A percentile compares a stretch with the other conserved stretches of the same genome.
Evolutionary conservation across 805 yeast species (phyloP).

Genomic region (Blastobotrys parvus): DNA sequence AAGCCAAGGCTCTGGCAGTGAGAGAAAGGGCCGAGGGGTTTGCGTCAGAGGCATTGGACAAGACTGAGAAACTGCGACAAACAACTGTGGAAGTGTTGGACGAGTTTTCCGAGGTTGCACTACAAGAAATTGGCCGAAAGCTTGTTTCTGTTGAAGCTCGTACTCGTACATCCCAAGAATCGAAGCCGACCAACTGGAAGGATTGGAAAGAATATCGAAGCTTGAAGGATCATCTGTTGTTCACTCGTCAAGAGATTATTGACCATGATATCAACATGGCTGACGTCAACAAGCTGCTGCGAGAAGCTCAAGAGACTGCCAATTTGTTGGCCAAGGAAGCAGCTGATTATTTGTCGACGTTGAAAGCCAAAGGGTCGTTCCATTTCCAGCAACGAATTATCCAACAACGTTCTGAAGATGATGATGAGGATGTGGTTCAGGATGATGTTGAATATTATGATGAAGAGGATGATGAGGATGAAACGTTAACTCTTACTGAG

Average conservation of each 20-base stretch:
- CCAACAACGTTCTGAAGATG: slow-evolving; percentile 9
- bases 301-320: slow-evolving; percentile 38
- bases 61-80: slow-evolving; percentile 17
- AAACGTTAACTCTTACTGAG: slow-evolving; percentile 12
- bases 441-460: slow-evolving; percentile 18
- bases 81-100: slow-evolving; percentile 40
- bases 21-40: slow-evolving; percentile 15
- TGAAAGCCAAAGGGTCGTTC: slow-evolving; percentile 18
- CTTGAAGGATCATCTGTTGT: slow-evolving; percentile 34
- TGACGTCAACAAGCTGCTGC: slow-evolving; percentile 31
- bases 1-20: slow-evolving; percentile 20
- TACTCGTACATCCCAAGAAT: background rate
- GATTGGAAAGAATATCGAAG: slow-evolving; percentile 37
- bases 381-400: slow-evolving; percentile 15
- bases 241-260: slow-evolving; percentile 34
- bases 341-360: slow-evolving; percentile 30
- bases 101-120: slow-evolving; percentile 39
- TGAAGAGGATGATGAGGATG: slow-evolving; percentile 16
- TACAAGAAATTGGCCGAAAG: slow-evolving; percentile 35
- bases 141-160: slow-evolving; percentile 23
- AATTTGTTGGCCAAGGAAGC: slow-evolving; percentile 35
- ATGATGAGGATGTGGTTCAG: slow-evolving; percentile 19
- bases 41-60: slow-evolving; percentile 16
- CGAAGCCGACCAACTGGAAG: slow-evolving; percentile 18
- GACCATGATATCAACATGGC: slow-evolving; percentile 33